Conservation (phyloP, 208 protist genomes). For the Angomonas ambiguus region DNA sequence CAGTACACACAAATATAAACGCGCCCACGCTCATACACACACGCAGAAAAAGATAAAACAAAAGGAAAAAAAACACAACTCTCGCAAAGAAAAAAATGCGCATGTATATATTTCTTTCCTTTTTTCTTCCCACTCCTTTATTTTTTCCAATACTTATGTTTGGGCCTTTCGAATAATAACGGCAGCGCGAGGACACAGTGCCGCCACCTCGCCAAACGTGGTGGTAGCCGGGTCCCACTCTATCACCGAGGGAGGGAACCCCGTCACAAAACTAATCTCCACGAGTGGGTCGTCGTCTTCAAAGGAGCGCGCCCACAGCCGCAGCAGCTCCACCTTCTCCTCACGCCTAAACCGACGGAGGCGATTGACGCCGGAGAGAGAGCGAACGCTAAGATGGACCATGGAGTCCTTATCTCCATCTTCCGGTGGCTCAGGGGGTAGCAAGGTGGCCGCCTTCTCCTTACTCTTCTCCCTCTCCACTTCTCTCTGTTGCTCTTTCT, state of each 20-base stretch:
- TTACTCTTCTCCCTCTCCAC: constrained; percentile 12
- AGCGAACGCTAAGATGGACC: constrained; percentile 47
- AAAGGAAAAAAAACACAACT: neutral
- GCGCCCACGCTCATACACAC: neutral
- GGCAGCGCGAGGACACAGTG: constrained; percentile 52
- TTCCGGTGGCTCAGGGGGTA: constrained; percentile 41
- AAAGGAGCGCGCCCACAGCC: constrained; percentile 47
- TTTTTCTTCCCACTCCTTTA: constrained; percentile 11
- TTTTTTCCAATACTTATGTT: too few species aligned
- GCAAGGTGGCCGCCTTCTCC: constrained; percentile 18
- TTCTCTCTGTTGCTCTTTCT: neutral
- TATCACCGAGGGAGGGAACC: constrained; percentile 60
- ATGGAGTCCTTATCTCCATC: constrained; percentile 22
- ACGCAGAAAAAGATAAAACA: constrained; percentile 5
- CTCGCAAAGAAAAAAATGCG: neutral
- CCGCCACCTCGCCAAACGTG: constrained; percentile 43
- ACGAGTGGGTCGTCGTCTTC: constrained; percentile 39
- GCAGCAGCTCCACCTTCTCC: constrained; percentile 46
- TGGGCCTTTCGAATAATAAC: constrained; percentile 50
- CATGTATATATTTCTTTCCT: constrained; percentile 4
- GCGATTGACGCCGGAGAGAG: constrained; percentile 36
- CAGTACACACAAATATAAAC: too few species aligned
- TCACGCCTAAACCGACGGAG: constrained; percentile 58
- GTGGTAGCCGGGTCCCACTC: constrained; percentile 30
- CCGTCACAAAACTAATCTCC: constrained; percentile 53